These are phyloP conservation scores for Fusarium sp. DNA, from an alignment of 2,329 filamentous ascomycete species.

Conservation along the genomic window DNA sequence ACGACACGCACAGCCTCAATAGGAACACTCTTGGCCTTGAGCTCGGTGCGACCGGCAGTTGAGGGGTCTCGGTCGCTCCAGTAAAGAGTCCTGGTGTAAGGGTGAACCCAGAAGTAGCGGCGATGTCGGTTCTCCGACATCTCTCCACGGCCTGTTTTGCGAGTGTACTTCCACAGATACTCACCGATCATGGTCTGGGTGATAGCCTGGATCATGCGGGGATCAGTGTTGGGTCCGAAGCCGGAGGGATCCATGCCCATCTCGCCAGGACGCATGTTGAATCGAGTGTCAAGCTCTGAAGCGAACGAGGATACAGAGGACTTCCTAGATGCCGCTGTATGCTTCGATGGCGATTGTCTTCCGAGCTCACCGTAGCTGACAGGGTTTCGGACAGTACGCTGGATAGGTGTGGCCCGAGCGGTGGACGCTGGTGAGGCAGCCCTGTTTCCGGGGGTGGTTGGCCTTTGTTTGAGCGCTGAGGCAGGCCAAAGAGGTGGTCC, in stretches of 20 bases:
- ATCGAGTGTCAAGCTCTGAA: constrained; percentile 90
- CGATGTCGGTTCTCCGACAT: constrained; percentile 91
- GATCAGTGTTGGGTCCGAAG: constrained; percentile 81
- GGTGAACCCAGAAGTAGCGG: constrained; percentile 99
- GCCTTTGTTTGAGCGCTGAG: constrained; percentile 70
- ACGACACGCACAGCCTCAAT: constrained; percentile 95
- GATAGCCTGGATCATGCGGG: constrained; percentile 98
- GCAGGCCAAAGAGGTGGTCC: constrained; percentile 86
- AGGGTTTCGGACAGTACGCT: constrained; percentile 58
- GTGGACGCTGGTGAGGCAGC: constrained; percentile 55
- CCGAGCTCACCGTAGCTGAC: constrained; percentile 59
- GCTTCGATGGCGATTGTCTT: constrained; percentile 58
- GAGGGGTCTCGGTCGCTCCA: constrained; percentile 94
- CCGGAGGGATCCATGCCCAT: constrained; percentile 64
- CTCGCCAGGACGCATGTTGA: constrained; percentile 75
- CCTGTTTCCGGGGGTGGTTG: constrained; percentile 68
- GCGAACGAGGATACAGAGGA: constrained; percentile 96
- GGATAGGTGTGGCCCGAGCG: constrained; percentile 66
- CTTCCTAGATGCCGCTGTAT: constrained; percentile 54
- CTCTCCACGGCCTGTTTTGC: constrained; percentile 88
- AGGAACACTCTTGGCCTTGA: constrained; percentile 85
- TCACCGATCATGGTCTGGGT: constrained; percentile 99
- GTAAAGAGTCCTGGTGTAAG: constrained; percentile 94
- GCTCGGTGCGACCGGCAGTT: constrained; percentile 77
- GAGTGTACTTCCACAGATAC: constrained; percentile 98